A percentile compares a stretch with the other conserved stretches of the same genome.
These are phyloP conservation scores for Rubus parviflorus DNA, from an alignment of 306 rosid species.

Conservation along the genomic window DNA sequence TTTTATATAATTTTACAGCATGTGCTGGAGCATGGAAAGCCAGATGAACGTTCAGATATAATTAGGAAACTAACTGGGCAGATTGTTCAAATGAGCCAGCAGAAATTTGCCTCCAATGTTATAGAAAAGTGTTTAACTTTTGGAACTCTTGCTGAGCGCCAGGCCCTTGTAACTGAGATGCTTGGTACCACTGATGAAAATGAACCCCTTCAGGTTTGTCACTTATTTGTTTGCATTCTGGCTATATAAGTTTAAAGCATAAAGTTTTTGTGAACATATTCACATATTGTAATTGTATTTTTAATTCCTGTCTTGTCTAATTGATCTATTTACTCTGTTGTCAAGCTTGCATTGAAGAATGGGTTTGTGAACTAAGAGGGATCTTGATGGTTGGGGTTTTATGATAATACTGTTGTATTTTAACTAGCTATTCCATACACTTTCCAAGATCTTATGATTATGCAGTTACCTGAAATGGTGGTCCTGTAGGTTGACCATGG, in stretches of 20 bases:
- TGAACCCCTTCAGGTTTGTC: constrained; percentile 91
- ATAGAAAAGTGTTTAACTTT: constrained; percentile 78
- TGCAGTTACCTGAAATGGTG: not conserved
- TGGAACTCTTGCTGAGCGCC: constrained; percentile 80
- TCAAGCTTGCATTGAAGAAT: not conserved
- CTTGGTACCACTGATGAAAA: constrained; percentile 94
- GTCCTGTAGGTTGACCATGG: not conserved
- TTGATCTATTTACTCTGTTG: not conserved
- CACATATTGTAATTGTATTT: not conserved
- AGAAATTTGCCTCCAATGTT: constrained; percentile 96
- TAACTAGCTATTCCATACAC: not conserved
- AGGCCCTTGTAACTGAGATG: constrained; percentile 80
- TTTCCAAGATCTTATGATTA: not conserved
- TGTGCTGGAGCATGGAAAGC: constrained; percentile 92
- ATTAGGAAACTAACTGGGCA: constrained; percentile 79
- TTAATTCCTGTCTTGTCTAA: not conserved
- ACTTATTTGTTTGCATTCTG: not conserved
- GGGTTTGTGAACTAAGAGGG: not conserved
- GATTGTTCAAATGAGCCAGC: constrained; percentile 97
- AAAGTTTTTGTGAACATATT: not conserved
- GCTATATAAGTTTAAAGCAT: not conserved
- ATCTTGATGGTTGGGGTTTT: not conserved
- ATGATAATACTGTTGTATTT: not conserved
- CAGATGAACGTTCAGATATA: constrained; percentile 75
- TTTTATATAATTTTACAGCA: constrained; percentile 40